These are phyloP conservation scores for Lepidopterella palustris DNA, from an alignment of 495 filamentous ascomycete genomes.

Conservation along the genomic window DNA sequence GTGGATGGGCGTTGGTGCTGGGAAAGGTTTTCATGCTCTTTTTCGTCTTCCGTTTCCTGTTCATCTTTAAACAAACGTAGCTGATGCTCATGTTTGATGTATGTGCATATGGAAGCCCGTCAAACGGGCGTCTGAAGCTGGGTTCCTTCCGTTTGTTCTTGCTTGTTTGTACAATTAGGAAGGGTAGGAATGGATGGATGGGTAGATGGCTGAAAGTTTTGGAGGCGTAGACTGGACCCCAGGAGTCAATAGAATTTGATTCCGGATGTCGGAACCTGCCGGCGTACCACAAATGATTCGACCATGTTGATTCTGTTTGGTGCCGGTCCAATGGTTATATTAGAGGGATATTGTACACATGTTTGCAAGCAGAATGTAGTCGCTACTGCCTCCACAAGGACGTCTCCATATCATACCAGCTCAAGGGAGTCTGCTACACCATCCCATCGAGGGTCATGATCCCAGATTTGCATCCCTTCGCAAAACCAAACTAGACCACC, in stretches of 20 bases:
- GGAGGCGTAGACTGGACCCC: background rate
- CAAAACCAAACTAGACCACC: no score
- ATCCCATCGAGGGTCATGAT: no score
- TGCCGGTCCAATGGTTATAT: background rate
- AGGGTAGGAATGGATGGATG: background rate
- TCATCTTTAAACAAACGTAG: no score
- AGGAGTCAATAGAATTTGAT: background rate
- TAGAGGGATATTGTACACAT: background rate
- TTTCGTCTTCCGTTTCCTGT: background rate
- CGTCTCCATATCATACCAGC: no score
- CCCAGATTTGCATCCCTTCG: no score
- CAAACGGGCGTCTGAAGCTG: background rate
- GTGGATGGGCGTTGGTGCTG: background rate
- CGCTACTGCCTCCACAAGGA: no score
- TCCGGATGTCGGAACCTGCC: background rate
- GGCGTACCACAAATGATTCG: background rate
- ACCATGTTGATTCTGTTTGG: background rate
- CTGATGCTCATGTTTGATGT: background rate
- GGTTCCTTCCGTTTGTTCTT: background rate
- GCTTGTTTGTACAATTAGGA: background rate
- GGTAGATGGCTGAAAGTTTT: background rate
- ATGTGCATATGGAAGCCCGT: background rate
- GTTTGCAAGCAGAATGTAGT: background rate
- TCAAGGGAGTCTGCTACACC: no score
- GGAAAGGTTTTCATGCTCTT: background rate